Conservation (phyloP, 495 filamentous ascomycete genomes). For the Aspergillus saccharolyticus region DNA sequence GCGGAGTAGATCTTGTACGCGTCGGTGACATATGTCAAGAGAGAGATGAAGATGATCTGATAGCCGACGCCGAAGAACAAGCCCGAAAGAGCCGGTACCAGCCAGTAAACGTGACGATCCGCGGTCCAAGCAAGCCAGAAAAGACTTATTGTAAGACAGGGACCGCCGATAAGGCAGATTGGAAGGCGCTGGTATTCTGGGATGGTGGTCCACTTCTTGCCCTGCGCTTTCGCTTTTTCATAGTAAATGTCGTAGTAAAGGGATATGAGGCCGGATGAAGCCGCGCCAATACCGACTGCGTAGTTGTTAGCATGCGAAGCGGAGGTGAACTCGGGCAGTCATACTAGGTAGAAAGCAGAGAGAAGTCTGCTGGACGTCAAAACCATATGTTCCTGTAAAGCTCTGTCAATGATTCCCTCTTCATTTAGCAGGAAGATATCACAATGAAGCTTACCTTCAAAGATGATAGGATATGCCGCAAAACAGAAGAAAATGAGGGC, state of each 20-base stretch:
- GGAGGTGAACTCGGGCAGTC: neutral
- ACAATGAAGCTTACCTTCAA: slow-evolving; percentile 29
- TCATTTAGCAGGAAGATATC: neutral
- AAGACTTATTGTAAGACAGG: slow-evolving; percentile 53
- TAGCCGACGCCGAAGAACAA: slow-evolving; percentile 67
- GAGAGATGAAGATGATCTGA: slow-evolving; percentile 59
- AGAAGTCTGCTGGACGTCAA: slow-evolving; percentile 35
- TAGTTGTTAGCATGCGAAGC: slow-evolving; percentile 10
- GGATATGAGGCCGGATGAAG: slow-evolving; percentile 34
- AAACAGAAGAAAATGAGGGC: slow-evolving; percentile 72
- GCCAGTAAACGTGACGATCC: slow-evolving; percentile 49
- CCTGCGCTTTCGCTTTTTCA: slow-evolving; percentile 32
- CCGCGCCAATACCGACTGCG: slow-evolving; percentile 36
- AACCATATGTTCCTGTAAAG: slow-evolving; percentile 27
- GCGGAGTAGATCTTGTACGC: slow-evolving; percentile 70
- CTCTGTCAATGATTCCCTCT: neutral
- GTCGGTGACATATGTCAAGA: slow-evolving; percentile 73
- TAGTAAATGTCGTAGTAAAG: slow-evolving; percentile 53
- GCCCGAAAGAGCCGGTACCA: slow-evolving; percentile 59
- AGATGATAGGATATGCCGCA: slow-evolving; percentile 62
- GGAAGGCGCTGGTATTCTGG: slow-evolving; percentile 64
- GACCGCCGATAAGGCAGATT: slow-evolving; percentile 60
- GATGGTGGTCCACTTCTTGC: slow-evolving; percentile 36
- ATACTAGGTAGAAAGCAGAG: slow-evolving; percentile 41
- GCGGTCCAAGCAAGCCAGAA: slow-evolving; percentile 76